Percentiles rank a stretch among this genome's conserved stretches.
Evolutionary conservation across 331 rosid genomes (phyloP).

Genomic region (Saraca asoca): DNA sequence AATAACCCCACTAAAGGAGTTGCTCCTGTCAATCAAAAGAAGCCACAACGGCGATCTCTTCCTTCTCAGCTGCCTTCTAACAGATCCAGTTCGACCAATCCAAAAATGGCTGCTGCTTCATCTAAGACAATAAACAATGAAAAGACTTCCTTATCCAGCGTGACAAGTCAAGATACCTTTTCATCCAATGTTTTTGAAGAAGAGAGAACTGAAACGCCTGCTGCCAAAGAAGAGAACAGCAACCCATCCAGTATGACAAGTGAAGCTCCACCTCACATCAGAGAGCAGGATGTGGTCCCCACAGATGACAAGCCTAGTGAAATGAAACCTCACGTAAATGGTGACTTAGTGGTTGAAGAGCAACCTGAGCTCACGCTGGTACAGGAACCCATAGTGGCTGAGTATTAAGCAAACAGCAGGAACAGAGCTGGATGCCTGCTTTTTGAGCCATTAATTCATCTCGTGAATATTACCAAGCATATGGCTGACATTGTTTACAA

Average conservation of each 20-base stretch:
- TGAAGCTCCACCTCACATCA: conserved; percentile 38
- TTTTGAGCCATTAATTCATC: conserved; percentile 40
- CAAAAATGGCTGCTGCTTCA: conserved; percentile 43
- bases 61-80: conserved; percentile 82
- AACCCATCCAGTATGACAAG: conserved; percentile 28
- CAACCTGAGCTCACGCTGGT: conserved; percentile 42
- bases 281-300: conserved; percentile 42
- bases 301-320: conserved; percentile 40
- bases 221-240: conserved; percentile 47
- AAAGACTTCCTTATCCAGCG: conserved; percentile 44
- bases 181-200: conserved; percentile 39
- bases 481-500: conserved; percentile 50
- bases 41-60: conserved; percentile 87
- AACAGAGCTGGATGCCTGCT: conserved; percentile 33
- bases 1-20: conserved; percentile 52
- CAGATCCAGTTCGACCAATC: conserved; percentile 52
- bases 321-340: conserved; percentile 42
- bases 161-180: conserved; percentile 37
- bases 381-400: conserved; percentile 49
- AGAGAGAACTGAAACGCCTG: conserved; percentile 40
- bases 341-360: conserved; percentile 48
- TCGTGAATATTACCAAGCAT: conserved; percentile 51
- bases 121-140: conserved; percentile 46
- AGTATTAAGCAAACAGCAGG: conserved; percentile 41
- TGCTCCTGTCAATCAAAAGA: conserved; percentile 54